Evolutionary conservation across 192 early-diverging fungal genomes (phyloP).

Genomic region (Diversispora eburnea): DNA sequence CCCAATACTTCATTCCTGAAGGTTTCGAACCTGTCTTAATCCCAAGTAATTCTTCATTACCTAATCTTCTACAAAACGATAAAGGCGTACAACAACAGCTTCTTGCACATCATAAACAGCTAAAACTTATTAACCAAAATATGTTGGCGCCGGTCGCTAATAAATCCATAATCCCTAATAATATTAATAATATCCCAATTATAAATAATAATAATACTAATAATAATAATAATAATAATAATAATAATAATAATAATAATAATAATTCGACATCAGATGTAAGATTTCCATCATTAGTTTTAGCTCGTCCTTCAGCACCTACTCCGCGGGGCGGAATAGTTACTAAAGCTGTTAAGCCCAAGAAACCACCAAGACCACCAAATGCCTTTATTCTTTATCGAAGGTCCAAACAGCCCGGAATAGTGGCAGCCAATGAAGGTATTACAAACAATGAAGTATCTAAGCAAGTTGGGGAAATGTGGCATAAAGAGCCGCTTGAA

Average conservation of each 20-base stretch:
- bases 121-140: constrained; percentile 6
- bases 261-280: constrained; percentile 9
- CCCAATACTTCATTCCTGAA: constrained; percentile 27
- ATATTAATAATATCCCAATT: not conserved
- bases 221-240: too few relatives aligned
- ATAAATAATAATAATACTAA: not conserved
- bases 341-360: constrained; percentile 21
- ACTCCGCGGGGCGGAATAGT: constrained; percentile 15
- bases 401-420: constrained; percentile 27
- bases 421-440: constrained; percentile 24
- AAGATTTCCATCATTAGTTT: constrained; percentile 24
- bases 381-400: constrained; percentile 43
- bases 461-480: constrained; percentile 32
- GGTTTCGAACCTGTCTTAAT: constrained; percentile 27
- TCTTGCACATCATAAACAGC: constrained; percentile 2
- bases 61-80: constrained; percentile 8
- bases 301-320: constrained; percentile 4
- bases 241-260: not conserved
- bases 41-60: constrained; percentile 13
- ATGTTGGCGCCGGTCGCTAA: not conserved
- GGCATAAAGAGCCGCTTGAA: constrained; percentile 33
- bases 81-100: constrained; percentile 19
- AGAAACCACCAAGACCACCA: constrained; percentile 38
- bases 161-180: not conserved
- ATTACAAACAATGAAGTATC: constrained; percentile 37